Evolutionary conservation across 352 stramenopile genomes (phyloP).

Genomic region (Pythium apleroticum): DNA sequence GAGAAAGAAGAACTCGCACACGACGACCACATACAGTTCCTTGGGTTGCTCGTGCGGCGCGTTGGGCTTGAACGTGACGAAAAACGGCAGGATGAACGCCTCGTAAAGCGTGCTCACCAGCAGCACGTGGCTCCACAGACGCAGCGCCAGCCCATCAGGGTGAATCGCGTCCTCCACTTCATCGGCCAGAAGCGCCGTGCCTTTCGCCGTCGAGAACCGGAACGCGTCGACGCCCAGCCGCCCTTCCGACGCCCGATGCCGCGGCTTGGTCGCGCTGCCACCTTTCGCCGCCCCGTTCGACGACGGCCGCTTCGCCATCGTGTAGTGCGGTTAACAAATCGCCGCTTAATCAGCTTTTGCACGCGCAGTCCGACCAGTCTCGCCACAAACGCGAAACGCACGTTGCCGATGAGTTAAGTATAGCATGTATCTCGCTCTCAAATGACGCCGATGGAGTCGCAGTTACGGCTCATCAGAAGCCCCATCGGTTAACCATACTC

Average conservation of each 20-base stretch:
- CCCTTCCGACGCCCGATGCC: not conserved
- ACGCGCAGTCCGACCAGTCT: not conserved
- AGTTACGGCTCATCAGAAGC: not conserved
- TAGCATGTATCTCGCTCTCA: not conserved
- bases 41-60: slow-evolving; percentile 9
- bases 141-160: slow-evolving; percentile 40
- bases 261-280: not conserved
- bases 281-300: not conserved
- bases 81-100: slow-evolving; percentile 53
- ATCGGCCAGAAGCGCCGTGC: slow-evolving; percentile 17
- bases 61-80: slow-evolving; percentile 48
- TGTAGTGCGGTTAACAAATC: not conserved
- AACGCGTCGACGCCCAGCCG: slow-evolving; percentile 21
- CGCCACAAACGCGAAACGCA: not conserved
- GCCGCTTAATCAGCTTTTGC: not conserved
- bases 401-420: not conserved
- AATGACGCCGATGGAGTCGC: not conserved
- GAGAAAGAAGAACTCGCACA: slow-evolving; percentile 50
- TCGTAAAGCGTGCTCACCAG: slow-evolving; percentile 53
- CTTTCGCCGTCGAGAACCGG: slow-evolving; percentile 14
- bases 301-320: slow-evolving; percentile 1
- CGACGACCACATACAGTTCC: slow-evolving; percentile 30
- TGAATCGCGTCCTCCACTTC: slow-evolving; percentile 50
- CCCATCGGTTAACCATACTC: not conserved
- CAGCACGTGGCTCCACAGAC: slow-evolving; percentile 57